Evolutionary conservation across 345 rosid genomes (phyloP).

Genomic region (Odontarrhena argentea): DNA sequence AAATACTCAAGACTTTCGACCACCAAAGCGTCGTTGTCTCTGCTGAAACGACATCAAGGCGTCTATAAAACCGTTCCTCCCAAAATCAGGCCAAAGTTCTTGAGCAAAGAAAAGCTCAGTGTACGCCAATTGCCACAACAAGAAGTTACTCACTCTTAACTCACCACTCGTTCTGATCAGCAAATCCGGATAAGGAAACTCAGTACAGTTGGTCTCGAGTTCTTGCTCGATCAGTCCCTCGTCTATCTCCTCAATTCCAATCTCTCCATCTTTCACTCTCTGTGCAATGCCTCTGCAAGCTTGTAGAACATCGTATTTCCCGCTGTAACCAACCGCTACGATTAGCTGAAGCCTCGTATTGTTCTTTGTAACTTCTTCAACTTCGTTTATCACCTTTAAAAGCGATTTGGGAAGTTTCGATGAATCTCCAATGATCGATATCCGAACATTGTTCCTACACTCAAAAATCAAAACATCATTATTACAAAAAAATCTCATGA

Average conservation of each 20-base stretch:
- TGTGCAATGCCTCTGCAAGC: constrained; percentile 66
- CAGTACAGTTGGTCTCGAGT: constrained; percentile 61
- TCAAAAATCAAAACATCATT: not conserved
- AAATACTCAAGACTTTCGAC: constrained; percentile 40
- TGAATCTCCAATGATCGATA: constrained; percentile 64
- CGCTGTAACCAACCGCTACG: constrained; percentile 78
- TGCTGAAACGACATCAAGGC: constrained; percentile 70
- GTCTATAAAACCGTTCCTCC: constrained; percentile 54
- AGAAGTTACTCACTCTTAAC: constrained; percentile 77
- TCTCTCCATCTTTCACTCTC: constrained; percentile 52
- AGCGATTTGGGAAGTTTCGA: constrained; percentile 59
- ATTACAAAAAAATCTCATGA: not conserved
- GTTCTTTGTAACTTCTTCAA: constrained; percentile 53
- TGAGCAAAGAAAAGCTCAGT: constrained; percentile 72
- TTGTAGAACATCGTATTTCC: constrained; percentile 67
- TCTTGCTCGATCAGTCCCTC: constrained; percentile 67
- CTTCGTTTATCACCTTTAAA: constrained; percentile 40
- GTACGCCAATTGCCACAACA: constrained; percentile 82
- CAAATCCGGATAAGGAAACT: constrained; percentile 69
- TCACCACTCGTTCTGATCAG: constrained; percentile 80
- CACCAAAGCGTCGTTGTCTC: constrained; percentile 73
- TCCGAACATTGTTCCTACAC: constrained; percentile 39
- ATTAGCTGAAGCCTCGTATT: constrained; percentile 62
- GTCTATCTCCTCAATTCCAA: constrained; percentile 54
- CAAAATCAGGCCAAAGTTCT: constrained; percentile 83